Conservation (phyloP, 768 basidiomycete species). For the Crassisporium funariophilum region DNA sequence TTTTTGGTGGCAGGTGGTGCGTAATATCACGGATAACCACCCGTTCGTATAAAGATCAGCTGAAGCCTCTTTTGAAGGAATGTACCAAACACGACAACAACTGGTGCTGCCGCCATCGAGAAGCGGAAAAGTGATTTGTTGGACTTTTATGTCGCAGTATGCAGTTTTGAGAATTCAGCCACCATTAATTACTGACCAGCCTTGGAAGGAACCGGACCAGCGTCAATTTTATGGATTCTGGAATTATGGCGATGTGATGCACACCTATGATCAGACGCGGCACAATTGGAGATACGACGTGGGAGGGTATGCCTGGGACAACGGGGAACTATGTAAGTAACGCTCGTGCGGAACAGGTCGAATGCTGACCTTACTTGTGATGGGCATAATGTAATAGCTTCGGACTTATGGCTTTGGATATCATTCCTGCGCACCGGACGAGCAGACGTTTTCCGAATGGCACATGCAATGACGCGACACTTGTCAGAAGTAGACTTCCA, state of each 20-base stretch:
- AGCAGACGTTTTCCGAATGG: constrained; percentile 36
- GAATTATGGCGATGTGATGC: constrained; percentile 42
- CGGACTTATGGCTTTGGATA: constrained; percentile 42
- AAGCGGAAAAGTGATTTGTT: constrained; percentile 36
- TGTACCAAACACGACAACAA: constrained; percentile 33
- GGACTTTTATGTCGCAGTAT: constrained; percentile 38
- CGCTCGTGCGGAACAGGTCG: too few relatives aligned
- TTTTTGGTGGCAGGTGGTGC: constrained; percentile 41
- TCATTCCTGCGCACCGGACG: constrained; percentile 41
- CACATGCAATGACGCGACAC: constrained; percentile 38
- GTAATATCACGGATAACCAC: not conserved
- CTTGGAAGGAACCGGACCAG: constrained; percentile 34
- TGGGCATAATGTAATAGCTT: too few relatives aligned
- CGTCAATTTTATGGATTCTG: constrained; percentile 41
- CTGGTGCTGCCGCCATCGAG: constrained; percentile 33
- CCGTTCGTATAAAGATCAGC: not conserved
- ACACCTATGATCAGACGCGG: constrained; percentile 41
- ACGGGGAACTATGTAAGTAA: constrained; percentile 36
- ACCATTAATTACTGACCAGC: not conserved
- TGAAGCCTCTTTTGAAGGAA: constrained; percentile 20
- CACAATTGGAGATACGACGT: constrained; percentile 42
- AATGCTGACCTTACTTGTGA: too few relatives aligned
- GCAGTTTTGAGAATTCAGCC: not conserved
- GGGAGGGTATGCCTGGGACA: constrained; percentile 41
- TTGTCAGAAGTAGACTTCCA: constrained; percentile 40